Evolutionary conservation across 2,329 filamentous ascomycete species (phyloP), one percentile per base, ranked within the genome.

Genomic region (Colletotrichum sansevieriae): DNA sequence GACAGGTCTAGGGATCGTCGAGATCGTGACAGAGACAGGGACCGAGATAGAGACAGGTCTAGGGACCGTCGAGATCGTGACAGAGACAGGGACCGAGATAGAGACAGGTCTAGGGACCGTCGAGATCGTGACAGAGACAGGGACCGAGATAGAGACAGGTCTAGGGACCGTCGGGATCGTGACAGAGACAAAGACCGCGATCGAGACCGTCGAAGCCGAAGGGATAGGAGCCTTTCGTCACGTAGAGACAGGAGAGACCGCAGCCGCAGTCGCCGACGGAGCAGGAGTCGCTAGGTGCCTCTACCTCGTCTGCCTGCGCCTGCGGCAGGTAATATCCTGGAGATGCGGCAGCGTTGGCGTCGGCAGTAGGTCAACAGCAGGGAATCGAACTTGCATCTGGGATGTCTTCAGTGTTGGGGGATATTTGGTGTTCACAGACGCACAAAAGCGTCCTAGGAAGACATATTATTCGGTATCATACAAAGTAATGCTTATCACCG

Each of bases 41-140:
- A 74, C 33, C 65, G 75, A 6, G 75, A 76, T n/a, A 55, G 71
- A 1, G 72, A 59, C 18, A 41, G 56, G 33, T 56, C 55, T 37
- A 52, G 62, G 6, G 63, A 65, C 25, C 65, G 22, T 33, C 49
- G 49, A 29, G 49, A 76, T 18, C 57, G 71, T 2, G 73, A 59
- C 6, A 41, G 56, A n/a, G 62, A 62, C 25, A 46, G 62, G 8
- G 63, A 65, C 11, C 54, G 65, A 4, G 65, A 70, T 43, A 39
- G 67, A 41, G 63, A 33, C 46, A 49, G 46, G 72, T 25, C 62
- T 63, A 41, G 74, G 6, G 78, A 78, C 22, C 65, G 74, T 2
- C 76, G 77, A 44, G 76, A 79, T 47, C 75, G 80, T 52, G 77
- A 79, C 13, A 75, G 76, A 39, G 75, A 75, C 33, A 72, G 74